Evolutionary conservation across 768 basidiomycete genomes (phyloP).

Genomic region (Lactarius akahatsu): DNA sequence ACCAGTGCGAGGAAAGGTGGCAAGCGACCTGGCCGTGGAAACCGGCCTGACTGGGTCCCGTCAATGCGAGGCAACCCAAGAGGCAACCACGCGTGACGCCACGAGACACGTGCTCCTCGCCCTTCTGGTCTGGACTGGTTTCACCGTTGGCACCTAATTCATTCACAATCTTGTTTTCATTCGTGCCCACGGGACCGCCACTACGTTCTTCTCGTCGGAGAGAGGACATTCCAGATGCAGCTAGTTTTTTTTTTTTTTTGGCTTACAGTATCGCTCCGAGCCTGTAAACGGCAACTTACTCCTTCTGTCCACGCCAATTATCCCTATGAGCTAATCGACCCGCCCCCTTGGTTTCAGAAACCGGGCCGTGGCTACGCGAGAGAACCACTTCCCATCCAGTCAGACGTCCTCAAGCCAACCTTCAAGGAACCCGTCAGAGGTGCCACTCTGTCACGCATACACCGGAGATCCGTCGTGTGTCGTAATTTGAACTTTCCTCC

Average conservation of each 20-base stretch:
- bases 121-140: background rate
- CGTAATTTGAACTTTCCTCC: slow-evolving; percentile 22
- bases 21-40: background rate
- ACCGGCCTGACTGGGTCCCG: background rate
- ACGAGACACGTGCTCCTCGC: slow-evolving; percentile 20
- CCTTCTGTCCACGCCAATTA: slow-evolving; percentile 24
- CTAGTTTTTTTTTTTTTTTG: slow-evolving; percentile 12
- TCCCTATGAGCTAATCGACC: slow-evolving; percentile 6
- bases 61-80: slow-evolving; percentile 10
- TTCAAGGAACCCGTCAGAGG: slow-evolving; percentile 21
- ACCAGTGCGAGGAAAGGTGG: slow-evolving; percentile 1
- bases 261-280: slow-evolving; percentile 3
- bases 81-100: slow-evolving; percentile 20
- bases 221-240: slow-evolving; percentile 10
- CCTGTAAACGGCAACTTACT: slow-evolving; percentile 23
- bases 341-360: slow-evolving; percentile 16
- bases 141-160: background rate
- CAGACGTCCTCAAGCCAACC: slow-evolving; percentile 7
- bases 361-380: slow-evolving; percentile 23
- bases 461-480: slow-evolving; percentile 22
- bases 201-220: slow-evolving; percentile 5
- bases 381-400: slow-evolving; percentile 3
- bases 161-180: too few species aligned
- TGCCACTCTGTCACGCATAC: slow-evolving; percentile 4
- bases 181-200: background rate